Base-by-base conservation (phyloP, 108 stramenopile species). In the Pseudonitzschia multiseries region DNA sequence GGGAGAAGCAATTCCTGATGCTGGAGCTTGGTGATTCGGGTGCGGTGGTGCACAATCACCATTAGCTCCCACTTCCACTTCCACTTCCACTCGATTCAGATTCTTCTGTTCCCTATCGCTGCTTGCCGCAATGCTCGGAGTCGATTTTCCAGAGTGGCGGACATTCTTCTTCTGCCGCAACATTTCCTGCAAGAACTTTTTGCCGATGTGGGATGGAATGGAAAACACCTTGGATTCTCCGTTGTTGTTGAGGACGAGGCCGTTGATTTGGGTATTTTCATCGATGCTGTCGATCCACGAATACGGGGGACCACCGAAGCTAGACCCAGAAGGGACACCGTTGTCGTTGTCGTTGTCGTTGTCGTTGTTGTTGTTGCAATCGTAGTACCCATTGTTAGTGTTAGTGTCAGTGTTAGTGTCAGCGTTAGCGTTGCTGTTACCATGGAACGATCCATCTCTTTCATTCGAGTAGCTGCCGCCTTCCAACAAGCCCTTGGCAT, bases 241-340 rank as follows among this genome's bases (percentile, higher is more conserved):
- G 32, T 62, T 40, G 36, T 33, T 13, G 4, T 31, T 62, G 6
- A 62, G 33, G 29, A 62, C 33, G 10, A 62, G 9, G 5, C 32
- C 29, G 14, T 62, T 12, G 10, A 62, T 33, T 21, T 14, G 32
- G 4, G 61, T 62, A 33, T 29, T 62, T 2, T 20, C 15, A 33
- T 62, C 33, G 32, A 62, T 62, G 10, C 12, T 62, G n/a, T 62
- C 32, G 33, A 62, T 59, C 57, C 57, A 59, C 9, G 26, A 26
- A 59, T 28, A 14, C 14, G 21, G 57, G 6, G 57, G 21, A 15
- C 53, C 36, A 5, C 36, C 36, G 36, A 36, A 36, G 6, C 36
- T 5, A 36, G 36, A 36, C 6, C 36, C 6, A 36, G 36, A 2
- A 6, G 6, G 36, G n/a, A 9, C n/a, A 51, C 10, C 50, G 10